Evolutionary conservation across 1,284 basidiomycete genomes (phyloP).

Genomic region (Moesziomyces globuligerus): DNA sequence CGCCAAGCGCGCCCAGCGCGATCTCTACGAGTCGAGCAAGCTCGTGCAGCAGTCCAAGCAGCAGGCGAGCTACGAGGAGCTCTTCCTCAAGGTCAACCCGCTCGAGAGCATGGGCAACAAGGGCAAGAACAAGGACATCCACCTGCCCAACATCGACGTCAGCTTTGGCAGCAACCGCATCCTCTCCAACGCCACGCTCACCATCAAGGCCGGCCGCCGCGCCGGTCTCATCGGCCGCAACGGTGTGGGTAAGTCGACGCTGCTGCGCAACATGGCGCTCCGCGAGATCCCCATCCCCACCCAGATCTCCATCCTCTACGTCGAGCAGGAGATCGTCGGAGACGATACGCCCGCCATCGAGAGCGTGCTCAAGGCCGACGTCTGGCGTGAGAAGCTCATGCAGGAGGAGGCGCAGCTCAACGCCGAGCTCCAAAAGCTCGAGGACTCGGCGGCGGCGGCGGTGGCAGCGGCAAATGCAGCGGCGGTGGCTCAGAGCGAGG

Average conservation of each 20-base stretch:
- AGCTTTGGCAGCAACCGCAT: constrained; percentile 84
- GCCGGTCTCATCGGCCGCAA: constrained; percentile 73
- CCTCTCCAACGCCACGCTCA: constrained; percentile 73
- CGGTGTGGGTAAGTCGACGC: constrained; percentile 93
- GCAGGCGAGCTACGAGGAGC: constrained; percentile 94
- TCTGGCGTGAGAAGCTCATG: constrained; percentile 65
- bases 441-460: constrained; percentile 52
- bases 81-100: constrained; percentile 99
- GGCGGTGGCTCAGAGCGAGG: constrained; percentile 17
- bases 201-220: constrained; percentile 57
- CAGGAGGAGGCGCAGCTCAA: constrained; percentile 59
- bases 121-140: constrained; percentile 81
- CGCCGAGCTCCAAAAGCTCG: constrained; percentile 57
- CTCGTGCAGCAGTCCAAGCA: constrained; percentile 90
- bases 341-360: constrained; percentile 92
- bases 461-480: constrained; percentile 47
- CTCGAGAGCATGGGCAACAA: constrained; percentile 81
- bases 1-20: constrained; percentile 83
- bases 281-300: constrained; percentile 82
- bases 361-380: constrained; percentile 81
- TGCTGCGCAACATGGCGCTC: constrained; percentile 94
- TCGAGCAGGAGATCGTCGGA: constrained; percentile 89
- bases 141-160: constrained; percentile 88
- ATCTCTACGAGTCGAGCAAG: constrained; percentile 95
- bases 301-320: constrained; percentile 95